Evolutionary conservation across 768 basidiomycete species (phyloP), one percentile per base, ranked within the genome.

Genomic region (Amanita fuliginea): DNA sequence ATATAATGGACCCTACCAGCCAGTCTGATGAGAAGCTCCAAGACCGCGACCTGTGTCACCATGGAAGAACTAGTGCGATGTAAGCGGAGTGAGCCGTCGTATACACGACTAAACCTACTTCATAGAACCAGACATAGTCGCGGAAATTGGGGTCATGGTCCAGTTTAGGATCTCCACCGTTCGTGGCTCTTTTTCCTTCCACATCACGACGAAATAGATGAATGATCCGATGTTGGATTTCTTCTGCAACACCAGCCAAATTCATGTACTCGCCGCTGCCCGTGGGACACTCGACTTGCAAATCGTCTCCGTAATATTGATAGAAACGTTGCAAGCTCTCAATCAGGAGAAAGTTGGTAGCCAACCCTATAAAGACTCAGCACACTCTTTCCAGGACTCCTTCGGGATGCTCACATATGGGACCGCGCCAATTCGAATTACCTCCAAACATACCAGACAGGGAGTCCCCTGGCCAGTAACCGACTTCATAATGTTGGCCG

Each of bases 221-320:
- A 49, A 98, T 99, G 54, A 98, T 82, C n/a, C 96, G 84, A 61
- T 98, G 95, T 64, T 98, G 96, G 49, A 99, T 93, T 65, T 99
- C 96, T 59, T 97, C 95, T 4, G 96, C 92, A 16, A 95, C 92
- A 51, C 80, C 76, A 8, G 85, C 89, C 6, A 99, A 80, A 61
- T 92, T 89, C 93, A 97, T 97, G 66, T 84, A 91, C 56, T 96
- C 94, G n/a, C 96, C 96, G 54, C 85, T 88, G 22, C 93, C 92
- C 0, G 91, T 93, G 4, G 96, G 96, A 59, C 96, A 99, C 65
- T 99, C 96, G 24, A 78, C 77, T 68, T 89, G 85, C 32, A 97
- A 68, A 18, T 87, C 83, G 49, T 92, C 84, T 2, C 96, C 96
- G 56, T 96, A 98, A 67, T 97, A 99, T 59, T 95, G 91, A 64